These are phyloP conservation scores for Aspergillus egyptiacus DNA, from an alignment of 495 filamentous ascomycete species.

Conservation along the genomic window DNA sequence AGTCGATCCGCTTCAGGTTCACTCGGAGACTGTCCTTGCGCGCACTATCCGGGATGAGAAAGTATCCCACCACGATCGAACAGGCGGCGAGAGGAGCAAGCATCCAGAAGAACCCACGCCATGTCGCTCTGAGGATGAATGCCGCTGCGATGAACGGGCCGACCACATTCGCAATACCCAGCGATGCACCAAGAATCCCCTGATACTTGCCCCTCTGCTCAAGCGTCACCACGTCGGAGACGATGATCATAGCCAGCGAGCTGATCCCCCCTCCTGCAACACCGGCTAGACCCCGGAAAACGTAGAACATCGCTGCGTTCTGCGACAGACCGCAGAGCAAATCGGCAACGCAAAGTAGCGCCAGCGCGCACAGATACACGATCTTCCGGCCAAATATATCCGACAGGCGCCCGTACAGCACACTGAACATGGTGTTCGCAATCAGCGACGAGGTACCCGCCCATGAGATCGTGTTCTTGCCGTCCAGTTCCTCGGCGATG, in stretches of 20 bases:
- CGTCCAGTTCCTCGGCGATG: constrained; percentile 53
- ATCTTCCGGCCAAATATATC: constrained; percentile 55
- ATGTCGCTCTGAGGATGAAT: constrained; percentile 40
- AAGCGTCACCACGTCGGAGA: constrained; percentile 45
- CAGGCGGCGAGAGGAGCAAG: constrained; percentile 37
- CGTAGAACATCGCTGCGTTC: constrained; percentile 47
- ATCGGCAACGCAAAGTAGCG: constrained; percentile 47
- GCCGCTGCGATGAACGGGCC: constrained; percentile 42
- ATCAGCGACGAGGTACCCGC: constrained; percentile 72
- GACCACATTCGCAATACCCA: constrained; percentile 40
- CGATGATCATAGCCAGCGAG: constrained; percentile 48
- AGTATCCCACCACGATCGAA: constrained; percentile 36
- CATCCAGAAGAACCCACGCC: constrained; percentile 47
- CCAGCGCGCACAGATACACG: constrained; percentile 42
- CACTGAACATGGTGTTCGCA: constrained; percentile 63
- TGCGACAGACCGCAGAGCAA: constrained; percentile 47
- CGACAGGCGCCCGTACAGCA: constrained; percentile 54
- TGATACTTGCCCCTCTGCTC: constrained; percentile 44
- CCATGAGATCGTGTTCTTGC: constrained; percentile 61
- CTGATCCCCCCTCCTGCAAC: constrained; percentile 48
- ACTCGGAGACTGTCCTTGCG: constrained; percentile 29
- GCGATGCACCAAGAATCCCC: constrained; percentile 37
- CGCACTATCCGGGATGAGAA: constrained; percentile 39
- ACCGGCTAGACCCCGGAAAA: constrained; percentile 51
- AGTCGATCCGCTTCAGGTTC: constrained; percentile 52